Evolutionary conservation across 768 basidiomycete species (phyloP).

Genomic region (Suillus occidentalis): DNA sequence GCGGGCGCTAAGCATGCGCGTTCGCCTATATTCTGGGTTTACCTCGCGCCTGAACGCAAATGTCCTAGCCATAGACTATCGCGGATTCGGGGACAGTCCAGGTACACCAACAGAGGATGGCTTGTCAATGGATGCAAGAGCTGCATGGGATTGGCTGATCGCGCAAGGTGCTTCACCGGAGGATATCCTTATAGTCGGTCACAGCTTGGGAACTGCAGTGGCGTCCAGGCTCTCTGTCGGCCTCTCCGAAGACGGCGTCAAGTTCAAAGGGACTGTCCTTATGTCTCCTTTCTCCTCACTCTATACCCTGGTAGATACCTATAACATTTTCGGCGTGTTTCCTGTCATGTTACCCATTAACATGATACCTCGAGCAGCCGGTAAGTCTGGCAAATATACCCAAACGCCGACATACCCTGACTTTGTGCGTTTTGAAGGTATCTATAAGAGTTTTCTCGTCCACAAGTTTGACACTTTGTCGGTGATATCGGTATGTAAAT

Average conservation of each 20-base stretch:
- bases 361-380: constrained; percentile 56
- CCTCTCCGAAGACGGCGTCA: constrained; percentile 44
- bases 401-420: not conserved
- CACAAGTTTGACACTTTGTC: constrained; percentile 66
- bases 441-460: constrained; percentile 52
- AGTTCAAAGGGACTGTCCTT: constrained; percentile 49
- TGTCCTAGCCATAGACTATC: constrained; percentile 86
- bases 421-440: constrained; percentile 35
- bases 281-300: constrained; percentile 61
- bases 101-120: constrained; percentile 79
- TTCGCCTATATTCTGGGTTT: constrained; percentile 67
- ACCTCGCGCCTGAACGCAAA: constrained; percentile 68
- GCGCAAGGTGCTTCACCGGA: constrained; percentile 54
- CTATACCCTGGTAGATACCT: constrained; percentile 62
- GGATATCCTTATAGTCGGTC: constrained; percentile 76
- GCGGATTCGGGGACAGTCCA: constrained; percentile 87
- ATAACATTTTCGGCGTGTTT: constrained; percentile 60
- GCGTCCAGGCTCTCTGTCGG: constrained; percentile 48
- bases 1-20: constrained; percentile 63
- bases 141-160: constrained; percentile 80
- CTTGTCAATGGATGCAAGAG: constrained; percentile 66
- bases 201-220: constrained; percentile 89
- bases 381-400: constrained; percentile 42
- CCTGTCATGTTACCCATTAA: constrained; percentile 74
- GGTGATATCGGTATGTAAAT: constrained; percentile 52